phyloP scores from a whole-genome alignment of 1,284 basidiomycete species.

The Xerocomus nothofagi region DNA sequence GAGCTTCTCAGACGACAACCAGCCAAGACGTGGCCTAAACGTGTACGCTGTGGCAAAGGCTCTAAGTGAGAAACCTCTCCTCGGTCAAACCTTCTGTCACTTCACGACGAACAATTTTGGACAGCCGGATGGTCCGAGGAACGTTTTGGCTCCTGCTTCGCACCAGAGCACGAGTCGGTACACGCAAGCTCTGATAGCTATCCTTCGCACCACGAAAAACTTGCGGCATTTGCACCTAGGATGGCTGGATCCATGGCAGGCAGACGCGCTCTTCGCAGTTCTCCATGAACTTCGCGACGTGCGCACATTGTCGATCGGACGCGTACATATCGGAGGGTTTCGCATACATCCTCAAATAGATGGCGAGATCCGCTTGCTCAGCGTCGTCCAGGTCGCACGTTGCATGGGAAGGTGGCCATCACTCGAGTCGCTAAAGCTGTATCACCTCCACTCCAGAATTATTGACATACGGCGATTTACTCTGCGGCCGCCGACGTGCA shows the following conservation, averaged over 20 bases:
- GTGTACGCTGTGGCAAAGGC: constrained; percentile 15
- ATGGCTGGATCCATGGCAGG: constrained; percentile 12
- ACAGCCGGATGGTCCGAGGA: background rate
- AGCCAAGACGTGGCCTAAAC: constrained; percentile 9
- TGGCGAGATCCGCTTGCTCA: constrained; percentile 4
- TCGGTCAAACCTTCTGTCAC: constrained; percentile 14
- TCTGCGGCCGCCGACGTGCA: constrained; percentile 19
- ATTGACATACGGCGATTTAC: constrained; percentile 14
- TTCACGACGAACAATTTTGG: constrained; percentile 23
- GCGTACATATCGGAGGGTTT: background rate
- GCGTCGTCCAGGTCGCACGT: constrained; percentile 20
- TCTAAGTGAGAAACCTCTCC: constrained; percentile 5
- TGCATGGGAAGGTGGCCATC: constrained; percentile 18
- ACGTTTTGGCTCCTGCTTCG: background rate
- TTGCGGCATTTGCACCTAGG: constrained; percentile 16
- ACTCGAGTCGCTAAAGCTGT: constrained; percentile 10
- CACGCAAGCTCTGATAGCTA: constrained; percentile 18
- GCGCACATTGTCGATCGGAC: constrained; percentile 16
- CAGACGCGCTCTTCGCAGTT: constrained; percentile 10
- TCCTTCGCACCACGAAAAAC: constrained; percentile 23
- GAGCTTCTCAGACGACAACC: constrained; percentile 22
- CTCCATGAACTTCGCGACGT: constrained; percentile 13
- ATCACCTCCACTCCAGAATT: constrained; percentile 14
- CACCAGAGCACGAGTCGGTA: constrained; percentile 7
- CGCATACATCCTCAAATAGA: background rate